These are phyloP conservation scores for Solanum lycopersicoides DNA, from an alignment of 257 asterid genomes.

Conservation along the genomic window DNA sequence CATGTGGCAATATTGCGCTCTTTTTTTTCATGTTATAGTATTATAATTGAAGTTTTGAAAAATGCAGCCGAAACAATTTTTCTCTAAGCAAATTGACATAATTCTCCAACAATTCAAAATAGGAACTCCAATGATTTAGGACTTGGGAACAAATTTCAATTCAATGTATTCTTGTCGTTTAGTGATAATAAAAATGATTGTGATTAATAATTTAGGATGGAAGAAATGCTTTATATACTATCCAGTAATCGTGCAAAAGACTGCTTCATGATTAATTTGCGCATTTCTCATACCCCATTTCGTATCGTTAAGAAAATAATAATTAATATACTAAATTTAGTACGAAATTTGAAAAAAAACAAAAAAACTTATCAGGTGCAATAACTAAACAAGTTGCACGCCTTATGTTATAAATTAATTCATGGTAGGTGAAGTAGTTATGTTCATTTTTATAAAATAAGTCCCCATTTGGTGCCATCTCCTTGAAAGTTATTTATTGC, in stretches of 20 bases:
- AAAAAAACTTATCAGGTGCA: not conserved
- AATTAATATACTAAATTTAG: no score
- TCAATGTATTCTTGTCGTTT: not conserved
- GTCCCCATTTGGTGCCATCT: not conserved
- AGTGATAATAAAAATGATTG: no score
- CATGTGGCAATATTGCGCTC: fast-evolving
- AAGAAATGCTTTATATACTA: no score
- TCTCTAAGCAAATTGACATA: not conserved
- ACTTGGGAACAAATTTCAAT: not conserved
- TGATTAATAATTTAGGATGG: not conserved
- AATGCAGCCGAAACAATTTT: no score
- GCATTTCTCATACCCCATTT: not conserved
- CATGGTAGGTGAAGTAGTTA: not conserved
- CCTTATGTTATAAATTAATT: not conserved
- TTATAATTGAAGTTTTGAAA: no score
- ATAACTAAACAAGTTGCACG: not conserved
- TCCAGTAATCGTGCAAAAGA: not conserved
- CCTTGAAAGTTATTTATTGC: not conserved
- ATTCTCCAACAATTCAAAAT: not conserved
- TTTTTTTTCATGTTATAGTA: no score
- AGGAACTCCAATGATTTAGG: not conserved
- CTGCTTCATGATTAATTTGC: not conserved
- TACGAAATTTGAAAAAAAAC: no score
- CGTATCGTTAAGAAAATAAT: no score
- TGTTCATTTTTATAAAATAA: not conserved